Base-by-base conservation (phyloP, 2,329 filamentous ascomycete genomes). In the Trichoderma sp. region DNA sequence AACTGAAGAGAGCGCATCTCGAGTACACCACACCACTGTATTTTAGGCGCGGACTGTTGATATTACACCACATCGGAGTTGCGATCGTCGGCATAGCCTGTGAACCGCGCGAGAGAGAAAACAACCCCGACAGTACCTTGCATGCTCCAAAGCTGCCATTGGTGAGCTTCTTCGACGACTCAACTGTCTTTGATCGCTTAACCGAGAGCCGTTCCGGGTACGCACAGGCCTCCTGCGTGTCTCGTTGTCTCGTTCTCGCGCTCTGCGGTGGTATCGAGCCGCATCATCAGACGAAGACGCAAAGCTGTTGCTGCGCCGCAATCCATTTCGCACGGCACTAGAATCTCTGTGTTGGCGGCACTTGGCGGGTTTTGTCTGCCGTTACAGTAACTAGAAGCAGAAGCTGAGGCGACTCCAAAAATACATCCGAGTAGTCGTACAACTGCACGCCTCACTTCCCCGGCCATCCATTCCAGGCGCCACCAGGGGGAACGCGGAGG, bases 221-320 rank as follows among this genome's bases (percentile, higher is more conserved):
- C 30, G 71, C 71, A 72, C 71, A 72, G 71, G 65, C 71, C 70
- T 13, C 36, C 55, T 39, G 62, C 50, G 39, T 71, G 68, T 71
- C 68, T 59, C 57, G 66, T 23, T 39, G 12, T 39, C 59, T 43
- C 23, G n/a, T 32, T 13, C 59, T 26, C 12, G n/a, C n/a, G 30
- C 36, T 66, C 62, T 39, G 36, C 36, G 17, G 36, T 36, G 36
- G 7, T 39, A 43, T 20, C 34, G 11, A 26, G 32, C 34, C 55
- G 34, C 50, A 71, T 53, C 50, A 71, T 53, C 68, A 32, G 61
- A 55, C 68, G 61, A 47, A 53, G 61, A 63, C 47, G 43, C 43
- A 66, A 26, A 36, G 30, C 36, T 12, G 65, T 15, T 47, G 65
- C 53, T 68, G 65, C 65, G 65, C 65, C 65, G 65, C 65, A 57